Base-by-base conservation (phyloP, 371 early-diverging fungal genomes). In the Lichtheimia hyalospora region DNA sequence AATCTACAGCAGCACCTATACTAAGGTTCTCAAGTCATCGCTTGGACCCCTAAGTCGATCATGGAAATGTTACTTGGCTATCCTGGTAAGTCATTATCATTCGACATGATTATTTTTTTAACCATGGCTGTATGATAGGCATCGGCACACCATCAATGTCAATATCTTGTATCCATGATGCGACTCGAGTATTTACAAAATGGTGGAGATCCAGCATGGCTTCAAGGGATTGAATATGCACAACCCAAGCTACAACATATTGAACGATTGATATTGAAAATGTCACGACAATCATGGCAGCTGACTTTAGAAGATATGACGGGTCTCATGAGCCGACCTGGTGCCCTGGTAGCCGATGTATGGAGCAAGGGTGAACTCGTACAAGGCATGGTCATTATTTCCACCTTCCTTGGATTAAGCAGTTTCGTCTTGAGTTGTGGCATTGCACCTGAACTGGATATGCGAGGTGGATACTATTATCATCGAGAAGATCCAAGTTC, bases 221-320 rank as follows among this genome's bases (percentile, higher is more conserved):
- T 89, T 15, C 66, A 77, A 27, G 84, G 86, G 3, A 62, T 86
- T 12, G 70, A 74, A 16, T 67, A 72, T 60, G 75, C 74, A 1
- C 84, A 86, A 15, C 66, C 62, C 34, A 89, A 89, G 67, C 67
- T 89, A 15, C 74, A 74, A 8, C 75, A 71, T n/a, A 66, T 89
- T 8, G 73, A 81, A 4, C 55, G 63, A 8, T 52, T 87, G 3
- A 69, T 84, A 10, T 59, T 77, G 13, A 67, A 81, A 18, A 50
- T 89, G 61, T 80, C 89, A 12, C 74, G 84, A 40, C 87, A 85
- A 54, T 87, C 89, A 5, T 89, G 89, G 89, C 73, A 76, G 16
- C 57, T 87, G 27, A 67, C 66, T 21, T 62, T 66, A 15, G 61
- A 75, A 2, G 82, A 86, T 58, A 67, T 89, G 16, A 67, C 52